Evolutionary conservation across 805 yeast genomes (phyloP).

Genomic region (Ogataea nakhonphanomensis): DNA sequence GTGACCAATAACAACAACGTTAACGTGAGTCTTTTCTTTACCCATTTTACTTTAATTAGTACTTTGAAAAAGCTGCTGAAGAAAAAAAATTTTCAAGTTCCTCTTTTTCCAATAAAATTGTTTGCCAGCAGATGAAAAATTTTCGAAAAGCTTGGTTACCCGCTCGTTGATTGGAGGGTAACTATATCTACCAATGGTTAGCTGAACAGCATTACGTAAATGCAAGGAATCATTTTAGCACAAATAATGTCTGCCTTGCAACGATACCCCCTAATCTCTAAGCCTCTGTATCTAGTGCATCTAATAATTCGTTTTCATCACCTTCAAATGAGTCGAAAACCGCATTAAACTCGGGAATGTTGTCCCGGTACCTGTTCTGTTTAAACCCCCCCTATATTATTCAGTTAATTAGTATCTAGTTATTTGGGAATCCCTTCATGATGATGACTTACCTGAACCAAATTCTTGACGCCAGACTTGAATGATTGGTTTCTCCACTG

Average conservation of each 20-base stretch:
- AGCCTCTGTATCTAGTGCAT: conserved; percentile 32
- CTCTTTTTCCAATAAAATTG: neutral
- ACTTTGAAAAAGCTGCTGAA: conserved; percentile 1
- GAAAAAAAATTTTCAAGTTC: conserved; percentile 3
- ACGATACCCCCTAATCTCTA: too few relatives aligned
- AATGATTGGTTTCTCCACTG: conserved; percentile 8
- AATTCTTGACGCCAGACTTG: conserved; percentile 1
- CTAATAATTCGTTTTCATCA: conserved; percentile 38
- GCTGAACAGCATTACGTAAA: neutral
- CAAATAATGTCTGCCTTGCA: neutral
- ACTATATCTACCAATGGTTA: neutral
- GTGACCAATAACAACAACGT: conserved; percentile 99
- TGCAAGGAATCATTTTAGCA: neutral
- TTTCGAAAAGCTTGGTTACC: conserved; percentile 8
- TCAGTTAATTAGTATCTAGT: conserved; percentile 4
- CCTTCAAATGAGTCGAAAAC: conserved; percentile 38
- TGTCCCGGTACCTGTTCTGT: conserved; percentile 16
- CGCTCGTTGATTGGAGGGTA: conserved; percentile 3
- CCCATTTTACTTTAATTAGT: conserved; percentile 38
- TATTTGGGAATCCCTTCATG: neutral
- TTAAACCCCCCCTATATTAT: conserved; percentile 3
- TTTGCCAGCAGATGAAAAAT: conserved; percentile 3
- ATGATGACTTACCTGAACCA: conserved; percentile 11
- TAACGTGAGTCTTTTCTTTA: conserved; percentile 96
- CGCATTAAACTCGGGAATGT: conserved; percentile 19